These are phyloP conservation scores for Tetrapisispora arboricola DNA, from an alignment of 805 yeast genomes.

Conservation along the genomic window DNA sequence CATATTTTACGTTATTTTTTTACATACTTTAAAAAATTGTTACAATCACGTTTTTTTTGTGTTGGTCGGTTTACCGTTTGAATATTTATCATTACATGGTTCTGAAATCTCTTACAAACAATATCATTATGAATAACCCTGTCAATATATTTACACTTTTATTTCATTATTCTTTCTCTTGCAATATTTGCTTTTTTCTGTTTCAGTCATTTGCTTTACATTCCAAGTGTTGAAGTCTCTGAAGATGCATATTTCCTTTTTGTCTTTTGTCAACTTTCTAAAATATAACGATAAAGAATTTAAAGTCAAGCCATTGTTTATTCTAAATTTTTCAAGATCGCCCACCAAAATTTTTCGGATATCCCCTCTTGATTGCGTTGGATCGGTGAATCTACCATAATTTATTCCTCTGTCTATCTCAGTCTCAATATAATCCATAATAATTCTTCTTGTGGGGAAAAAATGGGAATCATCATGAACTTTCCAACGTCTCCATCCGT, in stretches of 20 bases:
- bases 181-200: conserved; percentile 24
- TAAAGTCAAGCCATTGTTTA: conserved; percentile 25
- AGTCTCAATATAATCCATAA: conserved; percentile 30
- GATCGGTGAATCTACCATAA: conserved; percentile 23
- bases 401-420: conserved; percentile 28
- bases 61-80: too few relatives aligned
- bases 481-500: conserved; percentile 32
- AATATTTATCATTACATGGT: too few relatives aligned
- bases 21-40: not conserved
- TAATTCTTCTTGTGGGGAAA: conserved; percentile 31
- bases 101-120: too few relatives aligned
- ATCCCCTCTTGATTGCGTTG: conserved; percentile 24
- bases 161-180: conserved; percentile 17
- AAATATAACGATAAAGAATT: conserved; percentile 28
- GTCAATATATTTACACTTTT: not conserved
- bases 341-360: conserved; percentile 26
- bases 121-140: too few relatives aligned
- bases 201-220: conserved; percentile 23
- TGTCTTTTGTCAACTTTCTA: conserved; percentile 23
- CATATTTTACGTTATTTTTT: too few relatives aligned
- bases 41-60: not conserved
- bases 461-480: conserved; percentile 32
- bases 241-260: conserved; percentile 26
- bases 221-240: conserved; percentile 25
- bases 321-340: conserved; percentile 29